Conservation (phyloP, 495 filamentous ascomycete species). For the Articulospora tetracladia region DNA sequence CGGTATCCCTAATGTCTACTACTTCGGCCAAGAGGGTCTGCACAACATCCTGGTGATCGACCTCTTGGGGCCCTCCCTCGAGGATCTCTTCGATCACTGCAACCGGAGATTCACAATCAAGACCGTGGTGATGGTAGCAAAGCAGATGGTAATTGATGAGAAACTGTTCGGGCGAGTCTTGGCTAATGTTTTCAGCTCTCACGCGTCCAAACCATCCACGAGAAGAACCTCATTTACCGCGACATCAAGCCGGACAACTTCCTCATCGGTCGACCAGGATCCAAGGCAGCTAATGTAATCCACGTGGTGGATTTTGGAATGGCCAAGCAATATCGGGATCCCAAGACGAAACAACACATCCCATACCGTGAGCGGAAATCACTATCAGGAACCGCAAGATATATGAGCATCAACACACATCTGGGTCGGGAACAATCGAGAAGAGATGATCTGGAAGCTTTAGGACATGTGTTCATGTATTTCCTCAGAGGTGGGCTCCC, state of each 20-base stretch:
- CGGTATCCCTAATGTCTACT: conserved; percentile 99
- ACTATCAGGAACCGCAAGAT: conserved; percentile 92
- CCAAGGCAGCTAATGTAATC: conserved; percentile 95
- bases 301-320: conserved; percentile 99
- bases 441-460: conserved; percentile 91
- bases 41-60: conserved; percentile 99
- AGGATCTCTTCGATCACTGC: conserved; percentile 98
- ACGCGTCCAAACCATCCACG: conserved; percentile 97
- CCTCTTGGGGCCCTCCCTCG: conserved; percentile 89
- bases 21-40: conserved; percentile 97
- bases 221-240: conserved; percentile 99
- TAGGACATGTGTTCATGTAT: conserved; percentile 99
- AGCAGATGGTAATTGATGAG: conserved; percentile 79
- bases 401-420: conserved; percentile 99
- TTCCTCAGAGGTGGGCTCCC: conserved; percentile 94
- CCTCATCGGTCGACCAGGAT: conserved; percentile 88
- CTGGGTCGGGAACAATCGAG: conserved; percentile 93
- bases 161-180: neutral
- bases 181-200: conserved; percentile 60
- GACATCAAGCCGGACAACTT: conserved; percentile 99
- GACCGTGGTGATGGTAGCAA: conserved; percentile 98
- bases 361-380: conserved; percentile 98
- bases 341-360: conserved; percentile 99
- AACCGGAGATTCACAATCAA: conserved; percentile 93
- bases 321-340: conserved; percentile 99